A percentile compares a stretch with the other conserved stretches of the same genome.
These are phyloP conservation scores for Rutstroemia sydowiana DNA, from an alignment of 2,329 filamentous ascomycete species.

Conservation along the genomic window DNA sequence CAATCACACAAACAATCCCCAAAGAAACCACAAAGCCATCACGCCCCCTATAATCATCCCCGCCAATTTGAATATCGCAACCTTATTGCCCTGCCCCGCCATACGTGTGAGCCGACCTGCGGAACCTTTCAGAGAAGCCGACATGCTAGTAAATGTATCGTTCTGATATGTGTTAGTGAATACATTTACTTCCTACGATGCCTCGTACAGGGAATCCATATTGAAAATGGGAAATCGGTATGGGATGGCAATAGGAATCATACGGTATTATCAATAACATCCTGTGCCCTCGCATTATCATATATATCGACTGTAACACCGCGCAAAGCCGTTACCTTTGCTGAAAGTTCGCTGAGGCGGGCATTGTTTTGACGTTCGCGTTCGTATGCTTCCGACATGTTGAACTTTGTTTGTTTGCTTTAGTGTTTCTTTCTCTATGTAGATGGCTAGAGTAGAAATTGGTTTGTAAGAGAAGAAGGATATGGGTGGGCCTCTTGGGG, in stretches of 20 bases:
- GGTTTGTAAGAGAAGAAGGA: too few relatives aligned
- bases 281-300: conserved; percentile 84
- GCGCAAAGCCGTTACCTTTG: conserved; percentile 86
- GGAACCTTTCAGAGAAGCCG: conserved; percentile 73
- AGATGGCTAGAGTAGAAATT: too few relatives aligned
- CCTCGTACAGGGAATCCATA: not conserved
- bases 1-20: conserved; percentile 27
- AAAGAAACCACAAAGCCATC: conserved; percentile 61
- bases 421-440: too few relatives aligned
- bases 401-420: conserved; percentile 11
- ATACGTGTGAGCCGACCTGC: conserved; percentile 78
- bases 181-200: not conserved
- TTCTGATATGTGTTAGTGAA: conserved; percentile 41
- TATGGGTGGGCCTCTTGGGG: not conserved
- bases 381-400: conserved; percentile 71
- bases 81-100: conserved; percentile 83
- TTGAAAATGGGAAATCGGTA: not conserved
- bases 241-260: conserved; percentile 30
- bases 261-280: conserved; percentile 82
- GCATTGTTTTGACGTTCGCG: conserved; percentile 89
- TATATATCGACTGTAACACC: conserved; percentile 97
- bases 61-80: conserved; percentile 83
- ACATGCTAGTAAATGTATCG: conserved; percentile 88
- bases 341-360: conserved; percentile 81
- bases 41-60: conserved; percentile 71